Base-by-base conservation (phyloP, 2,329 filamentous ascomycete genomes). In the Arachnomyces sp. region DNA sequence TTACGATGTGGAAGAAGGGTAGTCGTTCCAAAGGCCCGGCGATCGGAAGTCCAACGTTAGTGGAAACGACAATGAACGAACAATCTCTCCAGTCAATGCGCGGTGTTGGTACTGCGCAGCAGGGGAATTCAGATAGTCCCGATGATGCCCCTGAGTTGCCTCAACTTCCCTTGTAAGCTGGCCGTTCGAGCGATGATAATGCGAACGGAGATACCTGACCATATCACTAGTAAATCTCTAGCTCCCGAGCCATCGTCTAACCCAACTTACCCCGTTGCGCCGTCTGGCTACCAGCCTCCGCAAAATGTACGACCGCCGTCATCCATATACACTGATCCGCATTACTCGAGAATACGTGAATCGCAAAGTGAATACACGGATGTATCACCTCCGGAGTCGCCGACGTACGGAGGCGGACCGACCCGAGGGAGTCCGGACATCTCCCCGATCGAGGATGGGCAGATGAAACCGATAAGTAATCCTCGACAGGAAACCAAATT, bases 1-100 rank as follows among this genome's bases (percentile, higher is more conserved):
- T 38, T 53, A 62, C 44, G n/a, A 75, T 78, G 74, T 77, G 73
- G 73, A 73, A 74, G 55, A 71, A 71, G 52, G 56, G 52, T 61
- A 70, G 56, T 62, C 66, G 53, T 49, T 63, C 65, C 47, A 68
- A 58, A 54, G 65, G 68, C 43, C 65, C 63, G 34, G 53, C 56
- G 13, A 68, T 69, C 48, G 63, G 66, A 40, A 65, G 63, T 51
- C 66, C 70, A 28, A 63, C 67, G 33, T 57, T 69, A 38, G 53
- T 67, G 49, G 61, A 68, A 52, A 68, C 65, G 16, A 66, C 64
- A 31, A 61, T 64, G 46, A 66, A 72, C 49, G 63, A 69, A 46
- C 60, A 65, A 46, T 60, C 61, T 46, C 63, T 72, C 38, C 56
- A 61, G 36, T 58, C 60, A 37, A 56, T 61, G 37, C 53, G 56